Evolutionary conservation across 768 basidiomycete species (phyloP).

Genomic region (Boletus coccyginus): DNA sequence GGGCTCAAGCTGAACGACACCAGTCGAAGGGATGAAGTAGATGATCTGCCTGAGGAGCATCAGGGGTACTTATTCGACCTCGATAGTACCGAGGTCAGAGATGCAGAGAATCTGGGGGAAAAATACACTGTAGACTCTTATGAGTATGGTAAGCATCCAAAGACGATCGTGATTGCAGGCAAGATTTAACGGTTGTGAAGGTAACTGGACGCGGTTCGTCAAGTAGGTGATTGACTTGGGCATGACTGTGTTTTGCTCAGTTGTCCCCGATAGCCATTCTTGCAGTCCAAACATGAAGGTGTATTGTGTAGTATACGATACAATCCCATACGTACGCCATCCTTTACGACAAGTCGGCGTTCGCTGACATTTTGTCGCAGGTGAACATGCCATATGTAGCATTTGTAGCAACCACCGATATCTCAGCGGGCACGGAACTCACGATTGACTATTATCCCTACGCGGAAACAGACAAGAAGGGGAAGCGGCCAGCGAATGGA

Average conservation of each 20-base stretch:
- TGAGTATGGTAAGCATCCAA: slow-evolving; percentile 41
- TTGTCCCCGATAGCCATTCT: slow-evolving; percentile 52
- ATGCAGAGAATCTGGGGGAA: slow-evolving; percentile 30
- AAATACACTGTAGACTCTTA: slow-evolving; percentile 58
- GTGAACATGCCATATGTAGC: slow-evolving; percentile 61
- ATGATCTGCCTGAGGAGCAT: slow-evolving; percentile 33
- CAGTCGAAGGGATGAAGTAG: slow-evolving; percentile 46
- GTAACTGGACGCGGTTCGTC: slow-evolving; percentile 76
- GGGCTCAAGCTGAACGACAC: neutral
- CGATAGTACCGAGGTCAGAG: slow-evolving; percentile 49
- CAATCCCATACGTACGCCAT: slow-evolving; percentile 47
- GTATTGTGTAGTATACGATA: slow-evolving; percentile 62
- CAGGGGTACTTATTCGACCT: slow-evolving; percentile 60
- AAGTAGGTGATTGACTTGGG: slow-evolving; percentile 45
- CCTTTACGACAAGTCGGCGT: neutral
- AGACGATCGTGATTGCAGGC: neutral
- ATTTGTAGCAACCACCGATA: slow-evolving; percentile 49
- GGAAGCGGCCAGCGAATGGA: slow-evolving; percentile 26
- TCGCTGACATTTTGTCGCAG: slow-evolving; percentile 30
- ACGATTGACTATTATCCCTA: slow-evolving; percentile 64
- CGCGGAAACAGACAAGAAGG: slow-evolving; percentile 25
- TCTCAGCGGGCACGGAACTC: slow-evolving; percentile 53
- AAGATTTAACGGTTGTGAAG: slow-evolving; percentile 32
- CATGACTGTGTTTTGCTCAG: slow-evolving; percentile 1
- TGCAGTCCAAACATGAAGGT: slow-evolving; percentile 59